A percentile compares a stretch with the other conserved stretches of the same genome.
These are phyloP conservation scores for Zychaea mexicana DNA, from an alignment of 371 early-diverging fungal genomes.

Conservation along the genomic window DNA sequence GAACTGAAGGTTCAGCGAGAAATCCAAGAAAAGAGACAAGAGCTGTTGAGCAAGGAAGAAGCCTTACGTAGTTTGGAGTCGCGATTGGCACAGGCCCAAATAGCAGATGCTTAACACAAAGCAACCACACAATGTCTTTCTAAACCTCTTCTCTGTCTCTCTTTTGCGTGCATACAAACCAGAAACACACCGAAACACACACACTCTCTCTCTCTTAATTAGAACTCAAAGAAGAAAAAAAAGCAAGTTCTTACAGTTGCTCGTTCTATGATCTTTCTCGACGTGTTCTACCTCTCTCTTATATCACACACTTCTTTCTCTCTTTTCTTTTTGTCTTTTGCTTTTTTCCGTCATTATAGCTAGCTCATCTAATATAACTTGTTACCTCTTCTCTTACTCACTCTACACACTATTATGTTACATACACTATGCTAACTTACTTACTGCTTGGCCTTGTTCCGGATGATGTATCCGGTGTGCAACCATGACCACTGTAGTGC, in stretches of 20 bases:
- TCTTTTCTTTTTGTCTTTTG: not conserved
- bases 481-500: too few species aligned
- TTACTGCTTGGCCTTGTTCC: too few species aligned
- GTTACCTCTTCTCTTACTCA: not conserved
- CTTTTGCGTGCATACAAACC: too few species aligned
- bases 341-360: not conserved
- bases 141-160: not conserved
- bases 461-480: too few species aligned
- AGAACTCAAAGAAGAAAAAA: too few species aligned
- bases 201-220: too few species aligned
- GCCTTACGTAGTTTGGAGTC: constrained; percentile 58
- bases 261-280: too few species aligned
- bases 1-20: constrained; percentile 62
- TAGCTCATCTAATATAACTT: not conserved
- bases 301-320: not conserved
- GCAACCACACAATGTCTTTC: not conserved
- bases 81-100: constrained; percentile 51
- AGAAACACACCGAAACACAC: too few species aligned
- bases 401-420: not conserved
- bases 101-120: constrained; percentile 39
- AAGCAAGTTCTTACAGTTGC: too few species aligned
- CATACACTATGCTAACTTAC: too few species aligned
- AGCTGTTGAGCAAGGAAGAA: constrained; percentile 60
- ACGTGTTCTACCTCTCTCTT: too few species aligned
- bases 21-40: constrained; percentile 62